These are phyloP conservation scores for Fusarium sp. DNA, from an alignment of 2,329 filamentous ascomycete species.

Conservation along the genomic window DNA sequence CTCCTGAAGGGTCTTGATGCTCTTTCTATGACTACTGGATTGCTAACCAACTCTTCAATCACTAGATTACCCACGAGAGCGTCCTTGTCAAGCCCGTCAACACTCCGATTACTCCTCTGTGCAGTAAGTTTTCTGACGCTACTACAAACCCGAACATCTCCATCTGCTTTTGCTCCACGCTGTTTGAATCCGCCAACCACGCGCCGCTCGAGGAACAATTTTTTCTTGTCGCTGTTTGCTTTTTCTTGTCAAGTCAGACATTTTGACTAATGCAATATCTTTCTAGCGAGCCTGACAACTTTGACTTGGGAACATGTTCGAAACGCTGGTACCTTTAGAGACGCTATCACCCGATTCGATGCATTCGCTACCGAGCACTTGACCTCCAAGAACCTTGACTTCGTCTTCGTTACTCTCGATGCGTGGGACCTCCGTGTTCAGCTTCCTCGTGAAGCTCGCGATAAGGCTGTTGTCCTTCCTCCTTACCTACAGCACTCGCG, in stretches of 20 bases:
- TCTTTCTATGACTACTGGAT: background rate
- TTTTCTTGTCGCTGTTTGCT: background rate
- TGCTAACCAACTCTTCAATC: constrained; percentile 28
- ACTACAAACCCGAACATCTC: constrained; percentile 27
- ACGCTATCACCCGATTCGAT: constrained; percentile 95
- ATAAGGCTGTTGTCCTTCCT: constrained; percentile 96
- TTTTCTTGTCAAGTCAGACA: constrained; percentile 11
- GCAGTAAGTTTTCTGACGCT: constrained; percentile 78
- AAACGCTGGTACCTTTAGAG: constrained; percentile 95
- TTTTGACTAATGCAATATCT: constrained; percentile 36
- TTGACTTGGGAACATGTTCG: constrained; percentile 99
- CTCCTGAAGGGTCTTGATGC: background rate
- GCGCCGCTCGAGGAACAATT: constrained; percentile 21
- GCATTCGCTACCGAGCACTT: constrained; percentile 93
- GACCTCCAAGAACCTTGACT: constrained; percentile 90
- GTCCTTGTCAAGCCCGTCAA: constrained; percentile 98
- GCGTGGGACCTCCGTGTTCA: constrained; percentile 99
- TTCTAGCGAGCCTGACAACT: constrained; percentile 90
- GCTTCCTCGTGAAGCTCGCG: constrained; percentile 94
- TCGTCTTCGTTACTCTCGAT: constrained; percentile 98
- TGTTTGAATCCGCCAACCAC: constrained; percentile 30
- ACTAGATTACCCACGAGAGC: constrained; percentile 90
- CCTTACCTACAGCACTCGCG: constrained; percentile 98
- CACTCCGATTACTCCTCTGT: constrained; percentile 97
- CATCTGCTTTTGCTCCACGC: constrained; percentile 37